phyloP scores from a whole-genome alignment of 208 protist species.

The Trypanosoma cruzi region DNA sequence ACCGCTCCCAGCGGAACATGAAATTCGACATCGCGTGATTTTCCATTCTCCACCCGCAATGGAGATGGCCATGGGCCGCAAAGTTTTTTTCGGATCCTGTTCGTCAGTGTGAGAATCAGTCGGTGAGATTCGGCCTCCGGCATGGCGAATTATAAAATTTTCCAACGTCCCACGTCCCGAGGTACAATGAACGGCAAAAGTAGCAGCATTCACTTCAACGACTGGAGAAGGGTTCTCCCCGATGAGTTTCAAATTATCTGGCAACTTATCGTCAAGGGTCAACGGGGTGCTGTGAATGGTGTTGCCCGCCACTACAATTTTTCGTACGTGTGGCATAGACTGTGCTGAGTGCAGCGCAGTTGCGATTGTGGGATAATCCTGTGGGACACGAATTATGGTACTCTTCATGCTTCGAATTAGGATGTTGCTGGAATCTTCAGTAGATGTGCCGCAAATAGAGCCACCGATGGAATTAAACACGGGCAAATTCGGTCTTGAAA shows the following conservation, averaged over 20 bases:
- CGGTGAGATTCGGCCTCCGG: constrained; percentile 27
- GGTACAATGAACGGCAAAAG: constrained; percentile 55
- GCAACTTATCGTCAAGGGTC: constrained; percentile 50
- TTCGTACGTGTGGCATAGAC: constrained; percentile 58
- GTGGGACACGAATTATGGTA: constrained; percentile 55
- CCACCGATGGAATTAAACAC: neutral
- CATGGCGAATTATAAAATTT: constrained; percentile 83
- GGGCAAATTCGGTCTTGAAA: constrained; percentile 16
- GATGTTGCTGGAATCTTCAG: constrained; percentile 5
- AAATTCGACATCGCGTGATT: constrained; percentile 72
- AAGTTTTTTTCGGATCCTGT: constrained; percentile 37
- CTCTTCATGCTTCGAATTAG: constrained; percentile 18
- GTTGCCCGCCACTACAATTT: constrained; percentile 58
- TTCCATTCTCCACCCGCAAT: constrained; percentile 76
- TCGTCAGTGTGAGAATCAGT: constrained; percentile 10
- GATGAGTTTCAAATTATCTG: constrained; percentile 66
- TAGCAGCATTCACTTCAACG: constrained; percentile 54
- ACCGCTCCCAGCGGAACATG: constrained; percentile 67
- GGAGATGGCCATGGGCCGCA: constrained; percentile 58
- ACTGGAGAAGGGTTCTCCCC: constrained; percentile 67
- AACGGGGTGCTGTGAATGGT: constrained; percentile 52
- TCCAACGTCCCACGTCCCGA: constrained; percentile 66
- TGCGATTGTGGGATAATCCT: constrained; percentile 54
- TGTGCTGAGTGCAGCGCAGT: constrained; percentile 41
- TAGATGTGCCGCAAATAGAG: neutral